Percentiles rank a stretch among this genome's conserved stretches.
Conservation (phyloP, 495 filamentous ascomycete species). For the Neurospora sp. region DNA sequence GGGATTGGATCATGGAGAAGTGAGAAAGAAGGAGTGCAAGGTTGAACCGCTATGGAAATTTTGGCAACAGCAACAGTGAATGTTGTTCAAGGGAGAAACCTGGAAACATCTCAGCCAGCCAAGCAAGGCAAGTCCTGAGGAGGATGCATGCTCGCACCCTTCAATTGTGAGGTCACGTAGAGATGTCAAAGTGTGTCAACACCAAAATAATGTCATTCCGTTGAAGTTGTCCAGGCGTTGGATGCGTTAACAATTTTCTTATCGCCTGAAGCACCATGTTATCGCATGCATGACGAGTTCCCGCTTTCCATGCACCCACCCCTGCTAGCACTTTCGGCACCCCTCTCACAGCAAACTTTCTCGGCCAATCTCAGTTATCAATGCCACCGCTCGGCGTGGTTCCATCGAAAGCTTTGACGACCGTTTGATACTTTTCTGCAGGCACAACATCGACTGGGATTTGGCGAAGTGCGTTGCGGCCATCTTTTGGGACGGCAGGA, state of each 20-base stretch:
- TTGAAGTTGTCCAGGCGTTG: neutral
- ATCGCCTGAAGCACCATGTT: no score
- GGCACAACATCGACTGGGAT: neutral
- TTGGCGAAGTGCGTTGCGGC: neutral
- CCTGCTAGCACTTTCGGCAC: accelerated
- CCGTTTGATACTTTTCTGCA: neutral
- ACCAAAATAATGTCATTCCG: neutral
- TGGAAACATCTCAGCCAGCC: neutral
- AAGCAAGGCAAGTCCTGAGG: neutral
- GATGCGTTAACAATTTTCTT: neutral
- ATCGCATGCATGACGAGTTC: neutral
- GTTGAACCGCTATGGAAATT: neutral
- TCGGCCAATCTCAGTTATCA: neutral
- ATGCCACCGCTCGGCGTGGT: conserved; percentile 2
- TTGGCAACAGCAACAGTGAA: neutral
- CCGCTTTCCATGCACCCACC: neutral
- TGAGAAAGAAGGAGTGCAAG: neutral
- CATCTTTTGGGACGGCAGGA: neutral
- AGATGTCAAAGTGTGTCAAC: neutral
- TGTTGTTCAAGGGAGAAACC: neutral
- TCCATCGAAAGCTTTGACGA: conserved; percentile 5
- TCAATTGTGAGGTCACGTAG: neutral
- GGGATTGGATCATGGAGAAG: no score
- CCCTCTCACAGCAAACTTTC: neutral
- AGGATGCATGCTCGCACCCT: neutral